Base-by-base conservation (phyloP, 2,329 filamentous ascomycete genomes). In the Epichloe sp. region DNA sequence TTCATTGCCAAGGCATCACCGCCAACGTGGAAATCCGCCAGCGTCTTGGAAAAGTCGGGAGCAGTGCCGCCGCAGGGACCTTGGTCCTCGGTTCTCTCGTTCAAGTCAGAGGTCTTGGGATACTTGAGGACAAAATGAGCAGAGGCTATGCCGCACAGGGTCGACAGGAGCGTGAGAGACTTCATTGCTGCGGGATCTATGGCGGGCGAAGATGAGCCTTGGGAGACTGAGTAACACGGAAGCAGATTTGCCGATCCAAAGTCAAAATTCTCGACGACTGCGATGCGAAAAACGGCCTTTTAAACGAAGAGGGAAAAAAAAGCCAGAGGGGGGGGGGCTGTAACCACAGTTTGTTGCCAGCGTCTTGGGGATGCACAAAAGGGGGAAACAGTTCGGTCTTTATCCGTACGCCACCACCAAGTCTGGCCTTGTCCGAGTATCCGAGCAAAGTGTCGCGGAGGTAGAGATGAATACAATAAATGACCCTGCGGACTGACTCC, bases 1-100 rank as follows among this genome's bases (percentile, higher is more conserved):
- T 63, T 64, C 47, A 75, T 59, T 53, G 70, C 68, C 36, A 82
- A 66, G 52, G 73, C 65, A 56, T 80, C 74, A 57, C 78, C 78
- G 57, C 67, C 76, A 53, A 81, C 74, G 60, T 80, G 73, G 63
- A 81, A 81, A 57, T 79, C 73, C 49, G 70, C 69, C 60, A 80
- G 68, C 42, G 65, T 66, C 23, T 67, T 56, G 45, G 67, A 67
- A 49, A 77, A 71, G 55, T 75, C 66, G 35, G 75, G 67, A 0
- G 67, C 65, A 61, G 72, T 72, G 55, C 77, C 75, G 54, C 80
- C 80, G 62, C 79, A 83, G 26, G 79, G 80, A 0, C 60, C 67
- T 5, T 62, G 64, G 58, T 52, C 62, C 34, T 69, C 62, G 37
- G 73, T 68, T 45, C 76, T 74, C 53, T 74, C 63, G 54, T 73